Evolutionary conservation across 208 protist genomes (phyloP), one percentile per base, ranked within the genome.

Genomic region (Wallacemonas sp.): DNA sequence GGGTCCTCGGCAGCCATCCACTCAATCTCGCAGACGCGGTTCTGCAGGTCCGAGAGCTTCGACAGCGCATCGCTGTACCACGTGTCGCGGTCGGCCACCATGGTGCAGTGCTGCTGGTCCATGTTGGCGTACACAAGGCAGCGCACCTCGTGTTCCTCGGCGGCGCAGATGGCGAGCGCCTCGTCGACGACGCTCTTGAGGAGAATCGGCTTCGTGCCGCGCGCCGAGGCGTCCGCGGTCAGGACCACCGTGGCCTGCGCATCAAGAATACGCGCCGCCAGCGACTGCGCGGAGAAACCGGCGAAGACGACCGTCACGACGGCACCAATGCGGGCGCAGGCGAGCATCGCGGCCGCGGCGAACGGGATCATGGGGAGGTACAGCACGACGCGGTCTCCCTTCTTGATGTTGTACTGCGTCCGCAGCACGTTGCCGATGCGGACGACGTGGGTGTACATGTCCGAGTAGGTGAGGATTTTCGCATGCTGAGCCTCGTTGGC

Each of bases 361-460:
- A 98, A 94, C 14, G 95, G 87, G 23, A 98, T 90, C 88, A 98
- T 98, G 23, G 98, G 98, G 46, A 99, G 78, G 81, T 99, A 99
- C 17, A 99, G 82, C 11, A 82, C 81, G 1, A 99, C 98, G 32
- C 86, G 85, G 57, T 94, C 74, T 30, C 74, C 86, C 71, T 83
- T 85, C 64, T 85, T 83, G 23, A 96, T 78, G 32, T 72, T 65
- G 8, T 92, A 92, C 32, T 84, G 56, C 6, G 65, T 61, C 72
- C 87, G 92, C 26, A 99, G 80, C 56, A 97, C 70, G 71, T 98
- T 96, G 1, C 95, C 93, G 29, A 98, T 60, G 58, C 73, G 72
- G 47, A 91, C 83, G 16, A 98, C 92, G 41, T 89, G 66, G 26
- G 56, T 63, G 61, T 88, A 83, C 72, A 97, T 81, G 61, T 97